phyloP scores from a whole-genome alignment of 495 filamentous ascomycete species.

The Penicillium fimorum region DNA sequence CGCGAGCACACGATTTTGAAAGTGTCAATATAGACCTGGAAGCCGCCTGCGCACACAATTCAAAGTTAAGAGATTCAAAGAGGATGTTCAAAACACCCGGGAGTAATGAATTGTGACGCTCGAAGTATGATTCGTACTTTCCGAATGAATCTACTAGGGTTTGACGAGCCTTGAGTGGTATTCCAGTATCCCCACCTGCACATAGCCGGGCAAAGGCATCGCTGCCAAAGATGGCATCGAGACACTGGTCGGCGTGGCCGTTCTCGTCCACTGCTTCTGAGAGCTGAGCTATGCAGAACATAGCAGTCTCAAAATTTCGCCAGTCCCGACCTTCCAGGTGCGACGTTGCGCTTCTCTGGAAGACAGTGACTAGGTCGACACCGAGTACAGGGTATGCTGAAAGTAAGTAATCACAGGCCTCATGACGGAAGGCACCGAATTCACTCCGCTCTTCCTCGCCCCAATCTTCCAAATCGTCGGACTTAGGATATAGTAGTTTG shows the following conservation, averaged over 20 bases:
- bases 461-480: constrained; percentile 53
- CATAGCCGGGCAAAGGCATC: constrained; percentile 52
- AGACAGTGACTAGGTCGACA: constrained; percentile 62
- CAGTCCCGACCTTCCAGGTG: constrained; percentile 62
- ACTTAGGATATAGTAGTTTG: constrained; percentile 38
- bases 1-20: constrained; percentile 74
- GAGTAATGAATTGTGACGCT: constrained; percentile 66
- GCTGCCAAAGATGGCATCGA: constrained; percentile 73
- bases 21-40: constrained; percentile 77
- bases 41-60: constrained; percentile 64
- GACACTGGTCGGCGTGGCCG: constrained; percentile 58
- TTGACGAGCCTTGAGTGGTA: constrained; percentile 70
- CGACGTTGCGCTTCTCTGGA: constrained; percentile 61
- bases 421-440: constrained; percentile 76
- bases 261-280: constrained; percentile 73
- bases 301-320: constrained; percentile 74
- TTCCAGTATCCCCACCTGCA: constrained; percentile 41
- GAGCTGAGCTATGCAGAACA: constrained; percentile 75
- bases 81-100: constrained; percentile 77
- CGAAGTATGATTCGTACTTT: constrained; percentile 79
- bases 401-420: constrained; percentile 78
- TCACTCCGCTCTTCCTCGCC: constrained; percentile 65
- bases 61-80: constrained; percentile 69
- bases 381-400: constrained; percentile 72
- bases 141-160: constrained; percentile 76